Percentiles rank a stretch among this genome's conserved stretches.
Conservation (phyloP, 768 basidiomycete species). For the Cubamyces lactineus region DNA sequence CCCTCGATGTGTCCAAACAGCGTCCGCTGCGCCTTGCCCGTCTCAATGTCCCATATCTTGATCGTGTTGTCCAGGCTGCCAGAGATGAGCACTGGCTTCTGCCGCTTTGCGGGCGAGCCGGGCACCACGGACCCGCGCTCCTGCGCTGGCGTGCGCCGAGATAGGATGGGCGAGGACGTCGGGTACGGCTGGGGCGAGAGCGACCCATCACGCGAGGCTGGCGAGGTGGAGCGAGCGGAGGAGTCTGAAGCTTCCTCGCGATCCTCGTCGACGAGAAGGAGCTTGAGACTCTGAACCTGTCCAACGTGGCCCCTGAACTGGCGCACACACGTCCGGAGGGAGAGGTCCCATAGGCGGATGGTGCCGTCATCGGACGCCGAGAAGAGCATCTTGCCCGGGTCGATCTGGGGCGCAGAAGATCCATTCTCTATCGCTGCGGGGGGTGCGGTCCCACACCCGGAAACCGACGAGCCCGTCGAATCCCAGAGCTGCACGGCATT, state of each 20-base stretch:
- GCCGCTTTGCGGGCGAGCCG: slow-evolving; percentile 27
- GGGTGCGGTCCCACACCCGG: slow-evolving; percentile 17
- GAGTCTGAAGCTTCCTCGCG: slow-evolving; percentile 31
- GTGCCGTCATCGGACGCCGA: slow-evolving; percentile 95
- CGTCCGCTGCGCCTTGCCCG: slow-evolving; percentile 74
- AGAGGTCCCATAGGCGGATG: slow-evolving; percentile 94
- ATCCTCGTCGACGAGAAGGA: slow-evolving; percentile 69
- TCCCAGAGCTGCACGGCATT: slow-evolving; percentile 96
- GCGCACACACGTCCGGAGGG: slow-evolving; percentile 74
- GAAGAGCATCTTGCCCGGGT: slow-evolving; percentile 93
- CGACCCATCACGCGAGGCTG: neutral
- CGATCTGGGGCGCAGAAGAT: slow-evolving; percentile 49
- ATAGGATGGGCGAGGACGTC: slow-evolving; percentile 12
- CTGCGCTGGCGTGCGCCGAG: slow-evolving; percentile 1
- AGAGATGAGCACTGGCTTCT: slow-evolving; percentile 78
- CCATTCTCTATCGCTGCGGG: slow-evolving; percentile 5
- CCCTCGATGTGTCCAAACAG: slow-evolving; percentile 98
- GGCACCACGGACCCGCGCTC: neutral
- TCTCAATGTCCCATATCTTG: slow-evolving; percentile 94
- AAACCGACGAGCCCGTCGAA: slow-evolving; percentile 40
- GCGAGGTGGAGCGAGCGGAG: neutral
- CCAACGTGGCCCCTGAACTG: slow-evolving; percentile 90
- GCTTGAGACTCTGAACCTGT: slow-evolving; percentile 89
- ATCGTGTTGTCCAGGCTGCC: slow-evolving; percentile 95
- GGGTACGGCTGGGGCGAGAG: neutral